Evolutionary conservation across 768 basidiomycete species (phyloP).

Genomic region (Pleurotus platypus): DNA sequence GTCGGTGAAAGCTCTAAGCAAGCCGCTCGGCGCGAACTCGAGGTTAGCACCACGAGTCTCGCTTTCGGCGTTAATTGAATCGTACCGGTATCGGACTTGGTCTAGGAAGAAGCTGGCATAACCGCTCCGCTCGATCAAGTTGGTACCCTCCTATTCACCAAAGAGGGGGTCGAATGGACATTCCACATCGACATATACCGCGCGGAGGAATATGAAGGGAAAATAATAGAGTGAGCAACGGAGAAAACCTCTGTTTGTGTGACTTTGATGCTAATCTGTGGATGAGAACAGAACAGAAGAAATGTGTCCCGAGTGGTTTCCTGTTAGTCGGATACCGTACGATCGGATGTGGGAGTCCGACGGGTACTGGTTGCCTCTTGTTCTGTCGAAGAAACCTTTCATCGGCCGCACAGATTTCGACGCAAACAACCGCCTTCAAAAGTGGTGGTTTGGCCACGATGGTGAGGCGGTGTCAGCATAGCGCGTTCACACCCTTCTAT

Average conservation of each 20-base stretch:
- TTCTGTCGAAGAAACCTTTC: slow-evolving; percentile 39
- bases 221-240: slow-evolving; percentile 58
- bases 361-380: slow-evolving; percentile 62
- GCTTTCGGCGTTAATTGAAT: neutral
- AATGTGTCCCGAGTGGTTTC: slow-evolving; percentile 85
- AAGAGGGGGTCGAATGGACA: slow-evolving; percentile 49
- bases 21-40: slow-evolving; percentile 75
- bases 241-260: neutral
- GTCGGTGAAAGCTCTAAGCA: slow-evolving; percentile 60
- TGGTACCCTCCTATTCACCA: slow-evolving; percentile 65
- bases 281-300: slow-evolving; percentile 64
- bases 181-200: slow-evolving; percentile 74
- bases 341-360: slow-evolving; percentile 63
- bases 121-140: slow-evolving; percentile 57
- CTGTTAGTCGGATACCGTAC: slow-evolving; percentile 54
- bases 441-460: slow-evolving; percentile 42
- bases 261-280: neutral
- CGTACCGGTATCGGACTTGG: neutral
- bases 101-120: slow-evolving; percentile 83
- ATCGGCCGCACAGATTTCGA: slow-evolving; percentile 43
- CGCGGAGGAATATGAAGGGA: slow-evolving; percentile 57
- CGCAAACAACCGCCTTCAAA: slow-evolving; percentile 28
- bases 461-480: too few species aligned
- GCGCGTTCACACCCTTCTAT: too few species aligned
- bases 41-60: slow-evolving; percentile 31